Evolutionary conservation across 495 filamentous ascomycete species (phyloP).

Genomic region (Collariella sp.): DNA sequence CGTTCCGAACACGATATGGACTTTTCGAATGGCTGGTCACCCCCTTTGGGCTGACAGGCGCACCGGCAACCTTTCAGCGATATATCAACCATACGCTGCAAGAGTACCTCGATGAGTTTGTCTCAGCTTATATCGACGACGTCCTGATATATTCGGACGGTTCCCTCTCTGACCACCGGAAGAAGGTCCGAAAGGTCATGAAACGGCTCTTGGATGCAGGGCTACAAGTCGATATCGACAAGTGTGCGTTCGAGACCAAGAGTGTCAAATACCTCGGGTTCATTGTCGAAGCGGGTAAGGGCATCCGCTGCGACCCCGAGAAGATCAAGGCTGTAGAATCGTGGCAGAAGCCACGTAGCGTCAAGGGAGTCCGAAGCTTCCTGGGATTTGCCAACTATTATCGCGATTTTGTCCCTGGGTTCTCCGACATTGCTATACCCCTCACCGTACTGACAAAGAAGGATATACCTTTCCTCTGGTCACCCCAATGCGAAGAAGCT

Average conservation of each 20-base stretch:
- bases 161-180: neutral
- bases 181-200: neutral
- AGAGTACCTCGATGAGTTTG: conserved; percentile 21
- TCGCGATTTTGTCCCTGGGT: too few relatives aligned
- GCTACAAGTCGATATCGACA: neutral
- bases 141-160: conserved; percentile 1
- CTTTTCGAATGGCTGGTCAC: conserved; percentile 26
- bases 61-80: conserved; percentile 18
- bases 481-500: neutral
- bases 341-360: neutral
- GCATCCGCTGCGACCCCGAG: too few relatives aligned
- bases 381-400: too few relatives aligned
- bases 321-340: neutral
- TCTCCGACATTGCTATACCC: too few relatives aligned
- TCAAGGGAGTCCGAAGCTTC: neutral
- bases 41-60: conserved; percentile 28
- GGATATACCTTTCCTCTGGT: neutral
- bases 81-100: conserved; percentile 28
- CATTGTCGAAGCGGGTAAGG: too few relatives aligned
- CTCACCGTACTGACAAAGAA: too few relatives aligned
- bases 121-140: conserved; percentile 4
- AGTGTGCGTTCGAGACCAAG: neutral
- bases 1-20: conserved; percentile 25
- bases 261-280: neutral
- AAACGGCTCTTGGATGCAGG: neutral